Evolutionary conservation across 805 yeast genomes (phyloP).

Genomic region (Starmera pachycereana): DNA sequence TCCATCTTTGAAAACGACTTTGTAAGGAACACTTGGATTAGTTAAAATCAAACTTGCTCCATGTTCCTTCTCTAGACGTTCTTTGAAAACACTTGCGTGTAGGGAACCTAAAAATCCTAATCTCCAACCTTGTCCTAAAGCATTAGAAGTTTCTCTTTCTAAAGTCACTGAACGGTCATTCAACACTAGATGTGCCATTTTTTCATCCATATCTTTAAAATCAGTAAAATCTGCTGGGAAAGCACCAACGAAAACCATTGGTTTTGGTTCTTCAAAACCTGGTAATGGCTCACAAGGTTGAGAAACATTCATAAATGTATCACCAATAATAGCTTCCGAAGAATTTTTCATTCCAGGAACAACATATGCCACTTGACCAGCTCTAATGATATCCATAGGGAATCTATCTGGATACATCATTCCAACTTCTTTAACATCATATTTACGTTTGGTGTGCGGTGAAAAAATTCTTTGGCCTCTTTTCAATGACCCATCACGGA

Average conservation of each 20-base stretch:
- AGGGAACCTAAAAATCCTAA: slow-evolving; percentile 88
- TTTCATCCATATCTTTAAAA: slow-evolving; percentile 81
- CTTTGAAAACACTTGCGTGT: slow-evolving; percentile 92
- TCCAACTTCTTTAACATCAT: slow-evolving; percentile 89
- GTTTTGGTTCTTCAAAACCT: slow-evolving; percentile 94
- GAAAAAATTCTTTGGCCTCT: slow-evolving; percentile 70
- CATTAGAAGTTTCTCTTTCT: slow-evolving; percentile 85
- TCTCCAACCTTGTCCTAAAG: slow-evolving; percentile 97
- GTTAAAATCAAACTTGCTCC: slow-evolving; percentile 89
- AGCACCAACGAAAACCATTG: slow-evolving; percentile 98
- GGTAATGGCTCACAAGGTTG: slow-evolving; percentile 65
- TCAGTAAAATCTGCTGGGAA: slow-evolving; percentile 94
- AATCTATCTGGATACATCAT: slow-evolving; percentile 88
- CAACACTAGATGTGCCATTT: slow-evolving; percentile 76
- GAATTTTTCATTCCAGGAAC: slow-evolving; percentile 93
- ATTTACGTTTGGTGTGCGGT: slow-evolving; percentile 64
- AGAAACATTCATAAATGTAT: slow-evolving; percentile 64
- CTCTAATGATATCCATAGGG: slow-evolving; percentile 50
- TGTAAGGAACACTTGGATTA: slow-evolving; percentile 93
- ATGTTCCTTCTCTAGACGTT: slow-evolving; percentile 84
- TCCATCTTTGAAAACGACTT: slow-evolving; percentile 59
- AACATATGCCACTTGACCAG: slow-evolving; percentile 93
- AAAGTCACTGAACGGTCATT: slow-evolving; percentile 89
- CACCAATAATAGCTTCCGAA: slow-evolving; percentile 83
- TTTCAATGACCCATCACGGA: slow-evolving; percentile 72